These are phyloP conservation scores for Gynochthodes officinalis DNA, from an alignment of 257 asterid species.

Conservation along the genomic window DNA sequence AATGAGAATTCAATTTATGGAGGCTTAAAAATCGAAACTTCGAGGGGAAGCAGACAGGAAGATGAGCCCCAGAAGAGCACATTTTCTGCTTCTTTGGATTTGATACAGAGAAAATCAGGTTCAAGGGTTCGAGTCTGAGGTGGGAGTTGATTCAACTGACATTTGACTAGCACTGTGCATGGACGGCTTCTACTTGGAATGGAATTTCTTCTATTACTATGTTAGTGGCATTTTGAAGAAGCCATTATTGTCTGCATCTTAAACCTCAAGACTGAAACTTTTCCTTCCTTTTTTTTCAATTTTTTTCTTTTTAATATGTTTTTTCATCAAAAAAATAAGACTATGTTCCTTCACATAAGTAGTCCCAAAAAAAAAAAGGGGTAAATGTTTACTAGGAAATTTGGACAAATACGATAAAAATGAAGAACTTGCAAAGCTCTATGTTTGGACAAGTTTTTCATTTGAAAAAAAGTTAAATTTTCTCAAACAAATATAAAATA, in stretches of 20 bases:
- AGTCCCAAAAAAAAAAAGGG: too few relatives aligned
- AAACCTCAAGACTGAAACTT: not conserved
- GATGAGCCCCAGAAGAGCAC: slow-evolving; percentile 52
- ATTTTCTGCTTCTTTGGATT: slow-evolving; percentile 18
- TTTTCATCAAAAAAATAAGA: not conserved
- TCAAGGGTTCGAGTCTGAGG: not conserved
- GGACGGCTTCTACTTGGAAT: not conserved
- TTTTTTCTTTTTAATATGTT: not conserved
- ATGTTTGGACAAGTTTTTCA: too few relatives aligned
- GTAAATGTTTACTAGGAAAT: too few relatives aligned
- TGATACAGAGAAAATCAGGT: not conserved
- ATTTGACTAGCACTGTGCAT: not conserved
- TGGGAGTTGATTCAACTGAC: not conserved
- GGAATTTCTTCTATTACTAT: too few relatives aligned
- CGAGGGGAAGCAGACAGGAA: slow-evolving; percentile 40
- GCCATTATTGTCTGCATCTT: not conserved
- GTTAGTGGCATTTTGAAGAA: not conserved
- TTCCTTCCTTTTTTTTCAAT: not conserved
- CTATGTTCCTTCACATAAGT: too few relatives aligned
- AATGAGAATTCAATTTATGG: slow-evolving; percentile 33
- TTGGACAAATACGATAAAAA: too few relatives aligned
- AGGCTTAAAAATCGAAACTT: slow-evolving; percentile 32
- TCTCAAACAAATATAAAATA: too few relatives aligned
- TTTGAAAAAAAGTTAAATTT: too few relatives aligned
- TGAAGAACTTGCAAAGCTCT: too few relatives aligned